Evolutionary conservation across 1,284 basidiomycete genomes (phyloP), one percentile per base, ranked within the genome.

Genomic region (Testicularia cyperi): DNA sequence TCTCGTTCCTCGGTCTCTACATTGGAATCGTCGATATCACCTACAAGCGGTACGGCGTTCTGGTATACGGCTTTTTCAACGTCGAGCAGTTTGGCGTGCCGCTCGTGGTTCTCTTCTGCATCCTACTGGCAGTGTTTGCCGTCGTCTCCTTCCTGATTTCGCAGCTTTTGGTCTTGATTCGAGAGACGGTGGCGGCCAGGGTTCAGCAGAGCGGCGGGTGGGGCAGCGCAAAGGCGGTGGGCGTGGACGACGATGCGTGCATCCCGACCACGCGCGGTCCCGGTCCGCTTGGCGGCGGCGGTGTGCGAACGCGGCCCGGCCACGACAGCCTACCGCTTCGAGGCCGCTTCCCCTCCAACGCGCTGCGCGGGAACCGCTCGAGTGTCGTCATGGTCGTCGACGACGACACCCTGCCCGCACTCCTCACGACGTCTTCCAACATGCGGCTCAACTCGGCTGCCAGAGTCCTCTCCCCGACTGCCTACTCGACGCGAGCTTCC

Each of bases 1-100:
- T 85, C 19, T 7, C 84, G 15, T 48, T 84, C 23, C 79, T 88
- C 18, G 83, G 62, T 0, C 68, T 77, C 12, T 88, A 88, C 65
- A 75, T 87, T 20, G 85, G 80, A 13, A 78, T 88, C 29, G 64
- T 63, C 15, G 43, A 48, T 12, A 63, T 67, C 23, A 57, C 49
- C 20, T 65, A 55, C 38, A 15, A 48, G 14, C 27, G 55, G 6
- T 58, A 46, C 41, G 18, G 29, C 19, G 44, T 58, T 1, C 51
- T 36, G 40, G 55, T 58, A 6, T 68, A 68, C 34, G 54, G 62
- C 12, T 68, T 68, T 29, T 49, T 68, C 41, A 51, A 68, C 51
- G 41, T 45, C 2, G 39, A 52, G 19, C 43, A 57, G 38, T 51
- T 58, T n/a, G 54, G 63, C 13, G 19, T 30, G 14, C 45, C 64